Percentiles rank a stretch among this genome's conserved stretches.
These are phyloP conservation scores for Magnaporthales sp. DNA, from an alignment of 2,329 filamentous ascomycete genomes.

Conservation along the genomic window DNA sequence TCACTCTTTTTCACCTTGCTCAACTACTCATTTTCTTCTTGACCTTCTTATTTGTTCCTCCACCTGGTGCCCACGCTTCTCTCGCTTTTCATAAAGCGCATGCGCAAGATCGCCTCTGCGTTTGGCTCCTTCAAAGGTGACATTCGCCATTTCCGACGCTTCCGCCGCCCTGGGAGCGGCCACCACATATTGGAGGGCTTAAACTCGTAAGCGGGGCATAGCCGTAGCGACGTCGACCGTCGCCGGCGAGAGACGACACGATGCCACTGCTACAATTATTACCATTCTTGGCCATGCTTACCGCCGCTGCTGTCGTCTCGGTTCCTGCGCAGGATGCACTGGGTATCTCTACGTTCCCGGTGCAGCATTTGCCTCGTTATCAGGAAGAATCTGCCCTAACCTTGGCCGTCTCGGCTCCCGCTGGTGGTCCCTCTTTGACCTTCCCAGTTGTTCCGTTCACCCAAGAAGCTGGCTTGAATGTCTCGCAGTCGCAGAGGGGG, in stretches of 20 bases:
- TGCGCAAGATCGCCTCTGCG: background rate
- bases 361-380: constrained; percentile 28
- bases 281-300: background rate
- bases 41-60: background rate
- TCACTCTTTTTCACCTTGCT: constrained; percentile 8
- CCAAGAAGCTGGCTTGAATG: constrained; percentile 30
- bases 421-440: constrained; percentile 18
- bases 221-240: constrained; percentile 28
- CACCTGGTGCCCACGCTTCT: background rate
- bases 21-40: constrained; percentile 2
- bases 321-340: constrained; percentile 8
- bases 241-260: constrained; percentile 15
- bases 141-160: background rate
- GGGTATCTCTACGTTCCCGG: constrained; percentile 14
- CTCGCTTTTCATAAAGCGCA: background rate
- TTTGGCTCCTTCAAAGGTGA: background rate
- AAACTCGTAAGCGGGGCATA: background rate
- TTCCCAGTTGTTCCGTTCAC: constrained; percentile 39
- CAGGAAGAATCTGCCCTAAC: constrained; percentile 30
- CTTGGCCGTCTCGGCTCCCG: constrained; percentile 24
- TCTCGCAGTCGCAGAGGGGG: constrained; percentile 22
- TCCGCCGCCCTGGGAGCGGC: background rate
- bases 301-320: constrained; percentile 18
- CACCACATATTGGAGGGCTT: background rate
- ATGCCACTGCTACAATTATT: background rate